A percentile compares a stretch with the other conserved stretches of the same genome.
phyloP scores from a whole-genome alignment of 495 filamentous ascomycete species.

The Xylaria longipes region DNA sequence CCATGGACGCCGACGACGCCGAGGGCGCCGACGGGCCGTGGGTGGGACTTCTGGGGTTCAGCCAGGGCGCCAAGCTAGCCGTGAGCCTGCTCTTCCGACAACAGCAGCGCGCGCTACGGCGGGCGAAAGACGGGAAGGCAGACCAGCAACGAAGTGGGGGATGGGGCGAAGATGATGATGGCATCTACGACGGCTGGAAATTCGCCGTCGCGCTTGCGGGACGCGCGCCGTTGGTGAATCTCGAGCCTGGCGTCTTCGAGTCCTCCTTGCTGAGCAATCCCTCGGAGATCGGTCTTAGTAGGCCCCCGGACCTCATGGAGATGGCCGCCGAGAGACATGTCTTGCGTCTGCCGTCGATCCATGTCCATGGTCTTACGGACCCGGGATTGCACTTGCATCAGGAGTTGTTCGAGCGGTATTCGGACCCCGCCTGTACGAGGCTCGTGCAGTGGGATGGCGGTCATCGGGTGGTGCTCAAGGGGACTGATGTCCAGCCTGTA shows the following conservation, averaged over 20 bases:
- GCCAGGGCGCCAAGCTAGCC: constrained; percentile 66
- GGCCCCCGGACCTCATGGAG: constrained; percentile 37
- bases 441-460: constrained; percentile 68
- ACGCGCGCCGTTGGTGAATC: constrained; percentile 58
- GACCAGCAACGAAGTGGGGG: constrained; percentile 15
- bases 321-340: constrained; percentile 34
- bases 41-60: constrained; percentile 62
- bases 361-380: constrained; percentile 68
- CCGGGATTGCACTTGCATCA: constrained; percentile 59
- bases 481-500: constrained; percentile 57
- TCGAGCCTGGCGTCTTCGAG: constrained; percentile 43
- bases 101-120: constrained; percentile 31
- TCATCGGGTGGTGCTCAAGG: constrained; percentile 65
- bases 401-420: constrained; percentile 57
- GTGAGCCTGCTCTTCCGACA: constrained; percentile 53
- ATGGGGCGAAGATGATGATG: constrained; percentile 10
- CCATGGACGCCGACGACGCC: constrained; percentile 45
- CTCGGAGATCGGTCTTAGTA: constrained; percentile 30
- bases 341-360: constrained; percentile 61
- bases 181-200: constrained; percentile 35
- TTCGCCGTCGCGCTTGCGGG: constrained; percentile 63
- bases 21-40: constrained; percentile 57
- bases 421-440: constrained; percentile 47
- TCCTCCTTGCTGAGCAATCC: constrained; percentile 34
- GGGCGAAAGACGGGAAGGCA: constrained; percentile 1